phyloP scores from a whole-genome alignment of 441 rosid genomes.

The Adansonia grandidieri region DNA sequence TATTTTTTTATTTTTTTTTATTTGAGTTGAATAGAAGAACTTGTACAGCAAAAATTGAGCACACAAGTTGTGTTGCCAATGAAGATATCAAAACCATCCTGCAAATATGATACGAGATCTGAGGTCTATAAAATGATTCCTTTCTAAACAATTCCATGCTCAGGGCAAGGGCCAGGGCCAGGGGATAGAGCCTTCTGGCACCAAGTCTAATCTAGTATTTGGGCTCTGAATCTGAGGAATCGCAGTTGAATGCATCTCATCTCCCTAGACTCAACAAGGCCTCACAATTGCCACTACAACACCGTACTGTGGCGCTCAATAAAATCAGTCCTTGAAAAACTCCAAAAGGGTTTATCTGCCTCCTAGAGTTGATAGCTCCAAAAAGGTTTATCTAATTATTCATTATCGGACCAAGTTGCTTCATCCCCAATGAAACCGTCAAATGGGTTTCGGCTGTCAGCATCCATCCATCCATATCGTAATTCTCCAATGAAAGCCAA shows the following conservation, averaged over 20 bases:
- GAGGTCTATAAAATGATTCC: background rate
- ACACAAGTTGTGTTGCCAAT: constrained; percentile 40
- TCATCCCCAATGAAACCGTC: constrained; percentile 46
- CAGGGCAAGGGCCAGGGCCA: background rate
- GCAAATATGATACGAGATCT: background rate
- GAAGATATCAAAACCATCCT: background rate
- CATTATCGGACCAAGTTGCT: constrained; percentile 53
- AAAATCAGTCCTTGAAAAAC: background rate
- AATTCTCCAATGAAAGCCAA: background rate
- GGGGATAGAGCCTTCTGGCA: background rate
- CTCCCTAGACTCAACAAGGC: background rate
- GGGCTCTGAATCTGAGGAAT: background rate
- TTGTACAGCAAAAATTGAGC: constrained; percentile 22
- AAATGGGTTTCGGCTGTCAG: background rate
- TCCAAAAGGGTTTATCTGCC: background rate
- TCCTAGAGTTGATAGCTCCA: background rate
- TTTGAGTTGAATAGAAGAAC: background rate
- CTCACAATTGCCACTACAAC: background rate
- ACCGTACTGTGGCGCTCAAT: background rate
- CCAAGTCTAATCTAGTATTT: background rate
- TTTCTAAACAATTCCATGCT: background rate
- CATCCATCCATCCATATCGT: background rate
- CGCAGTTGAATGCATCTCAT: background rate
- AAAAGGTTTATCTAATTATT: background rate
- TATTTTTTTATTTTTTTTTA: background rate